Conservation (phyloP, 768 basidiomycete species). For the Chalciporus chontae region DNA sequence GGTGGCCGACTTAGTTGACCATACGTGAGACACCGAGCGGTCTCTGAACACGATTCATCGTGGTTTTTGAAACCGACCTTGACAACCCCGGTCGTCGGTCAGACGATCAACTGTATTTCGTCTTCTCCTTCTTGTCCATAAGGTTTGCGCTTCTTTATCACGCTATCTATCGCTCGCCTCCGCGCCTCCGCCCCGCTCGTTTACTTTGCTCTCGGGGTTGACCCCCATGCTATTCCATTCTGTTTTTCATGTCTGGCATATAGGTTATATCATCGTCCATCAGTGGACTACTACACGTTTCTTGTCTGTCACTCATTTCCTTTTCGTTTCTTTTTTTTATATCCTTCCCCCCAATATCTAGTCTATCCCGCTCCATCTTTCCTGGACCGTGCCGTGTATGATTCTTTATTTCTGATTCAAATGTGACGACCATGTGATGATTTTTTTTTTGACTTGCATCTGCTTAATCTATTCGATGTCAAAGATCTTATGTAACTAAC, state of each 20-base stretch:
- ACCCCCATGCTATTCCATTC: conserved; percentile 1
- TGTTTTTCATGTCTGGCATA: conserved; percentile 8
- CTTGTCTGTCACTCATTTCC: conserved; percentile 12
- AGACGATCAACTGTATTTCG: neutral
- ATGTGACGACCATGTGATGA: neutral
- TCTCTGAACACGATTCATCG: conserved; percentile 4
- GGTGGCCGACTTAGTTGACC: conserved; percentile 65
- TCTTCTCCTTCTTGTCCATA: conserved; percentile 17
- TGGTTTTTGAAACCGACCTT: conserved; percentile 6
- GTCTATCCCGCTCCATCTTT: conserved; percentile 2
- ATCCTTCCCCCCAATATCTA: neutral
- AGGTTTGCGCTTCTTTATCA: conserved; percentile 13
- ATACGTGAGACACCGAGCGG: neutral
- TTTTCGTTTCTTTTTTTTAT: neutral
- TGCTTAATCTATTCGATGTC: neutral
- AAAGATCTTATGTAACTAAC: neutral
- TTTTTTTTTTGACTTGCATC: neutral
- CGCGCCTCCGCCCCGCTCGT: conserved; percentile 2
- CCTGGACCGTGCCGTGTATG: conserved; percentile 7
- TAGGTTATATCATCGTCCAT: conserved; percentile 6
- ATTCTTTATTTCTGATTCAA: neutral
- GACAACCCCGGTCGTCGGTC: conserved; percentile 3
- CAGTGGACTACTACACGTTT: conserved; percentile 8
- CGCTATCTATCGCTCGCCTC: conserved; percentile 13
- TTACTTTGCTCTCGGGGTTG: neutral